Conservation (phyloP, 208 protist species). For the Crithidia thermophila region DNA sequence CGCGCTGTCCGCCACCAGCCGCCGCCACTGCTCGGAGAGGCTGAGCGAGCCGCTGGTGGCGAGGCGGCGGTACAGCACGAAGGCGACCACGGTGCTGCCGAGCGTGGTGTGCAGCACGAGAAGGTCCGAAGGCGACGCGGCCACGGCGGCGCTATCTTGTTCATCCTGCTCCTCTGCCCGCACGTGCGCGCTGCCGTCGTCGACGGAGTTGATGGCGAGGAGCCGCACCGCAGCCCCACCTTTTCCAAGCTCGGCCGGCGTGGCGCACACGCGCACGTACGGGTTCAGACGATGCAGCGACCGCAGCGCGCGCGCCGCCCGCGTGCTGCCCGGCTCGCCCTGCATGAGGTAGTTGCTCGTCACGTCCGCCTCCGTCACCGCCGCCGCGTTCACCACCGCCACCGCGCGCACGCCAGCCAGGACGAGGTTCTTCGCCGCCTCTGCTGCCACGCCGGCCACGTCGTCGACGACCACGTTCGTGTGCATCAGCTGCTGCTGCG, state of each 20-base stretch:
- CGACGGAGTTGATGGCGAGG: conserved; percentile 16
- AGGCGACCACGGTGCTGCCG: conserved; percentile 21
- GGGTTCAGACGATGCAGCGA: conserved; percentile 54
- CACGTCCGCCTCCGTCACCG: conserved; percentile 29
- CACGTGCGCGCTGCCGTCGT: conserved; percentile 20
- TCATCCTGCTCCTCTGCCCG: too few relatives aligned
- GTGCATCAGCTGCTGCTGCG: conserved; percentile 83
- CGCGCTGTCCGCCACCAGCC: conserved; percentile 32
- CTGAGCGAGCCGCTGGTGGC: neutral
- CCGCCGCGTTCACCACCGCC: conserved; percentile 40
- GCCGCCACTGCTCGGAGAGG: conserved; percentile 33
- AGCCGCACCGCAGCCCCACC: conserved; percentile 10
- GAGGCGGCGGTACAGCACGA: conserved; percentile 38
- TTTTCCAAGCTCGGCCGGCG: neutral
- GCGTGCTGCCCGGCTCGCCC: conserved; percentile 24
- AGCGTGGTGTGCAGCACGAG: conserved; percentile 20
- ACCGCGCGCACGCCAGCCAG: conserved; percentile 87
- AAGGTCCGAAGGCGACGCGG: conserved; percentile 8
- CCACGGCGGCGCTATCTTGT: conserved; percentile 3
- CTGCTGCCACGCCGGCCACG: conserved; percentile 57
- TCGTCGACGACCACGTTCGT: conserved; percentile 64
- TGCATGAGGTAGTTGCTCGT: conserved; percentile 72
- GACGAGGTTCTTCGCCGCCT: conserved; percentile 92
- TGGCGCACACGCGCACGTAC: conserved; percentile 31
- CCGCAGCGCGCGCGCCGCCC: conserved; percentile 23